Conservation (phyloP, 2,329 filamentous ascomycete genomes). For the Ascochyta lentis region DNA sequence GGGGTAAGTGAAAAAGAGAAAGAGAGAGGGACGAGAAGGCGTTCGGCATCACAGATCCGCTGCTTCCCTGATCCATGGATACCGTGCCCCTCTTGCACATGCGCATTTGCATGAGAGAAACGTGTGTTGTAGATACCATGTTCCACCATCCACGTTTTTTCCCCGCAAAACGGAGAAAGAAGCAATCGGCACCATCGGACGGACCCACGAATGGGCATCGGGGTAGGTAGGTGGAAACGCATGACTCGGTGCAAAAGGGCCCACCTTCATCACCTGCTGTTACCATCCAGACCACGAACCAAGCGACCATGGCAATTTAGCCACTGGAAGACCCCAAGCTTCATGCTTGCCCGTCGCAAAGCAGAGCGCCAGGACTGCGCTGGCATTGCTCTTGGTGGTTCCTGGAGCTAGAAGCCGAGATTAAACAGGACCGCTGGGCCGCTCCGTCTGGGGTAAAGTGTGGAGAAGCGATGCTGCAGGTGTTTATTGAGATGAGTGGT, state of each 20-base stretch:
- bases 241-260: conserved; percentile 13
- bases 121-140: conserved; percentile 4
- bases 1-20: neutral
- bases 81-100: conserved; percentile 11
- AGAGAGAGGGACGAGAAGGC: neutral
- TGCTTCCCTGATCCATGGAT: conserved; percentile 8
- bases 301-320: conserved; percentile 18
- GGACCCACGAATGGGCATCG: conserved; percentile 15
- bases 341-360: conserved; percentile 17
- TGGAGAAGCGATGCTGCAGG: conserved; percentile 21
- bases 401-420: conserved; percentile 21
- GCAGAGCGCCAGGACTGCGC: neutral
- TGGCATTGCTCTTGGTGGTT: conserved; percentile 13
- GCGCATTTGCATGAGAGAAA: conserved; percentile 5
- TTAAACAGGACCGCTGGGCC: conserved; percentile 20
- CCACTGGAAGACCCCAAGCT: conserved; percentile 14
- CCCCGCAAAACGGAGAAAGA: conserved; percentile 13
- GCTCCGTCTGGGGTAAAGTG: conserved; percentile 21
- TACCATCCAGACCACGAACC: neutral
- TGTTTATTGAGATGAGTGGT: conserved; percentile 15
- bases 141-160: conserved; percentile 7
- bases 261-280: neutral
- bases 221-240: conserved; percentile 10
- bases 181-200: conserved; percentile 8
- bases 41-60: conserved; percentile 1